Base-by-base conservation (phyloP, 139 green algal genomes). In the Auxenochlorella pyrenoidosa region DNA sequence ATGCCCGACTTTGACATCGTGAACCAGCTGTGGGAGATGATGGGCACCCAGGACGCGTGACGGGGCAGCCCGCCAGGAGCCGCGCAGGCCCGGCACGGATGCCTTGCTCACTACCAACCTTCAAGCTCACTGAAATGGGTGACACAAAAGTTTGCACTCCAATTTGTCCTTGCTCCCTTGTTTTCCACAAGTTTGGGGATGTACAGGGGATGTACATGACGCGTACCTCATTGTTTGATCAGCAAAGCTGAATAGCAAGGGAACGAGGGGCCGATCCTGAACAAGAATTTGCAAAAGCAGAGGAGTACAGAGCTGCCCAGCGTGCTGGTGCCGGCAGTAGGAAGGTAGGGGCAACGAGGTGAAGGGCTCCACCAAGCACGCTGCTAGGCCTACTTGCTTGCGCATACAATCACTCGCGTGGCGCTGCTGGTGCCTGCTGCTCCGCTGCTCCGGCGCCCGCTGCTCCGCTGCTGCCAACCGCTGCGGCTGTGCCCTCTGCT, bases 1-100 rank as follows among this genome's bases (percentile, higher is more conserved):
- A 73, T 66, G 30, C 38, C 47, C 34, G 16, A 43, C 59, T 88
- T 86, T 87, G 88, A 90, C 13, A 54, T 77, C 21, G 63, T 76
- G 5, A 90, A 92, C 76, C 15, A 38, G 51, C 71, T 91, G 60
- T 92, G 89, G 89, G 80, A 86, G 15, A 81, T 92, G 22, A 90
- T 92, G 76, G 79, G 76, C 58, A 81, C 43, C 36, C 51, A 76
- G 6, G 71, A 63, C 18, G 41, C 73, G 24, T 84, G 58, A 83
- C 4, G 16, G 30, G 13, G 28, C 1, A 8, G 34, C 30, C 34
- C 8, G 68, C 68, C n/a, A 12, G 5, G 36, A 59, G 73, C 73
- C 30, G 71, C 63, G 24, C 36, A 30, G 68, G 12, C 15, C n/a
- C 21, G 34, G 68, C 68, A 22, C 5, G 32, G 66, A 73, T 73